Evolutionary conservation across 306 rosid species (phyloP).

Genomic region (Pterocarpus macrocarpus): DNA sequence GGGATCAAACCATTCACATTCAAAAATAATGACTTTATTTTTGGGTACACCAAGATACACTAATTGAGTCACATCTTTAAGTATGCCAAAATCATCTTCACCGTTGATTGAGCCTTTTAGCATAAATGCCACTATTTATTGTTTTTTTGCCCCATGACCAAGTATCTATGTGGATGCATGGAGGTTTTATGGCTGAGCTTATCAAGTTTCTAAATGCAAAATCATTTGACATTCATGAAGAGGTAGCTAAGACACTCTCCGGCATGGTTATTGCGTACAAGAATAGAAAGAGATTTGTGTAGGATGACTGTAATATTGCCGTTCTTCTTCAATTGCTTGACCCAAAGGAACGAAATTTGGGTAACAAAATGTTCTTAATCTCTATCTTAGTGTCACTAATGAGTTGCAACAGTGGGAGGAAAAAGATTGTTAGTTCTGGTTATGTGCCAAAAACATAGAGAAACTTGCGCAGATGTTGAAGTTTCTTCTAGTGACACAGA

Average conservation of each 20-base stretch:
- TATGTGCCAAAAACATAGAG: conserved; percentile 75
- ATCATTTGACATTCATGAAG: conserved; percentile 82
- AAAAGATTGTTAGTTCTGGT: conserved; percentile 79
- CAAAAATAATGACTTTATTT: too few species aligned
- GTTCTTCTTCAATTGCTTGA: conserved; percentile 74
- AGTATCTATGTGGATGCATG: conserved; percentile 40
- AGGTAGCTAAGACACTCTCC: conserved; percentile 82
- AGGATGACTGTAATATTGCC: conserved; percentile 79
- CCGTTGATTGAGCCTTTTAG: too few species aligned
- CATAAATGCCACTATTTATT: too few species aligned
- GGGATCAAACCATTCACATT: too few species aligned
- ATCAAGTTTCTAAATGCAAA: conserved; percentile 77
- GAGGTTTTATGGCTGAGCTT: conserved; percentile 80
- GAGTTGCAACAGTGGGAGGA: conserved; percentile 77
- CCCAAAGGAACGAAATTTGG: conserved; percentile 71
- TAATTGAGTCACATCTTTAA: too few species aligned
- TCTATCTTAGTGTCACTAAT: conserved; percentile 81
- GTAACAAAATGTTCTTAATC: conserved; percentile 70
- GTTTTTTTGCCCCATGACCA: too few species aligned
- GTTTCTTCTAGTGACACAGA: conserved; percentile 47
- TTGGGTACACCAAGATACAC: too few species aligned
- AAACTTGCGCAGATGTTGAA: conserved; percentile 78
- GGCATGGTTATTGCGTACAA: conserved; percentile 71
- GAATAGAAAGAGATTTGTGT: conserved; percentile 79
- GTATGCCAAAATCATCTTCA: too few species aligned